Percentiles rank a stretch among this genome's conserved stretches.
These are phyloP conservation scores for Hypoxylon crocopeplum DNA, from an alignment of 495 filamentous ascomycete species.

Conservation along the genomic window DNA sequence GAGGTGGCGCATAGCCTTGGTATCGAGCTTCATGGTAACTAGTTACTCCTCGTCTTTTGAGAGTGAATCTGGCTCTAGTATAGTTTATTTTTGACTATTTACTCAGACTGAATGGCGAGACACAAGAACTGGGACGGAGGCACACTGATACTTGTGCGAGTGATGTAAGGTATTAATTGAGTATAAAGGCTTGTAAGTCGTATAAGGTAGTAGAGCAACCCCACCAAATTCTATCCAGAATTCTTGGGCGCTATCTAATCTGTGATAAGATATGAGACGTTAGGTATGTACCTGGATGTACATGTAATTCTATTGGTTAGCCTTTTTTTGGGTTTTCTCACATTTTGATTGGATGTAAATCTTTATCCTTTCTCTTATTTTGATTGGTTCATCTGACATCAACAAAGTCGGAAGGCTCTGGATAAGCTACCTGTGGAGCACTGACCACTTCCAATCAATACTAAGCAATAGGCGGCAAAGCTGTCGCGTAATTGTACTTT, in stretches of 20 bases:
- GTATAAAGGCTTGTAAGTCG: neutral
- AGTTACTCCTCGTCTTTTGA: too few species aligned
- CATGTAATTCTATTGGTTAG: too few species aligned
- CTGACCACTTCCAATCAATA: constrained; percentile 25
- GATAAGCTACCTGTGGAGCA: constrained; percentile 4
- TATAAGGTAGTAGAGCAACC: constrained; percentile 9
- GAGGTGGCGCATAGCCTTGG: constrained; percentile 89
- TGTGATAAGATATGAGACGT: constrained; percentile 33
- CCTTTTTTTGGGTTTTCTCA: neutral
- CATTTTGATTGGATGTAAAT: constrained; percentile 18
- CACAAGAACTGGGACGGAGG: too few species aligned
- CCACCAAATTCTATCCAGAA: constrained; percentile 45
- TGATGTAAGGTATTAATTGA: too few species aligned
- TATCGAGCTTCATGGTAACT: constrained; percentile 86
- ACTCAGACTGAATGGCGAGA: too few species aligned
- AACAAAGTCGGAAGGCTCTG: constrained; percentile 25
- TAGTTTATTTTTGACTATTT: too few species aligned
- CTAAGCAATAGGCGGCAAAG: constrained; percentile 43
- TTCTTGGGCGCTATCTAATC: constrained; percentile 33
- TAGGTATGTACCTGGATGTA: too few species aligned
- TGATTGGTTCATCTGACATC: constrained; percentile 25
- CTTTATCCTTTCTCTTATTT: neutral
- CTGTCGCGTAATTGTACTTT: constrained; percentile 42
- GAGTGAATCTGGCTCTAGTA: too few species aligned
- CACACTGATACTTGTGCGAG: too few species aligned